Evolutionary conservation across 2,329 filamentous ascomycete species (phyloP), one percentile per base, ranked within the genome.

Genomic region (Purpureocillium lavendulum): DNA sequence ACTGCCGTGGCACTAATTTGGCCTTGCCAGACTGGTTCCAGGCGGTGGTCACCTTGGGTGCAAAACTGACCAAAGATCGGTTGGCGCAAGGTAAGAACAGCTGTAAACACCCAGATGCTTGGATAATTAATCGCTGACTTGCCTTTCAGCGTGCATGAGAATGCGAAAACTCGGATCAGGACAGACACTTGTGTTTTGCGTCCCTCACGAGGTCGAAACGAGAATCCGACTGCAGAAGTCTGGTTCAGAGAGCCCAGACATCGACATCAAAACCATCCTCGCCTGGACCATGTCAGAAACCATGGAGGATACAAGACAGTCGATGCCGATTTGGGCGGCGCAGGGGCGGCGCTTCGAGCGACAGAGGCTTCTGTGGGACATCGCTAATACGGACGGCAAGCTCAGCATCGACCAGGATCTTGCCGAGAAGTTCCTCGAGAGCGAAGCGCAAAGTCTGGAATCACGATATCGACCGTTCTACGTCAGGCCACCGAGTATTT

Each of bases 1-100:
- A 87, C 44, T 84, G 82, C 0, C 58, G 83, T 40, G 83, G 84
- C 0, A 84, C 71, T 0, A 82, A 88, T 45, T 50, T 87, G 2
- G 71, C 69, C 16, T 55, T 86, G 2, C 82, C 80, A 0, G 33
- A 39, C 0, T 2, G 69, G 7, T 80, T 77, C 46, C 62, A 75
- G 1, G 84, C 81, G 0, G 77, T 76, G 0, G 75, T 87, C 0
- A 87, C 81, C 0, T 55, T 89, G 0, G 82, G 82, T 0, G 66
- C 77, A 0, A 62, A 64, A 5, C 49, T 86, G 2, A 81, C 76
- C 0, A 88, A 87, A 47, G 84, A 88, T 43, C 62, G 70, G 17
- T 55, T 86, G 0, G 73, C 80, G 0, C 82, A 88, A 70, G 80
- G 77, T 77, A 60, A 52, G 65, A 44, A 26, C 6, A 33, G 7